These are phyloP conservation scores for Coprinellus micaceus DNA, from an alignment of 768 basidiomycete genomes.

Conservation along the genomic window DNA sequence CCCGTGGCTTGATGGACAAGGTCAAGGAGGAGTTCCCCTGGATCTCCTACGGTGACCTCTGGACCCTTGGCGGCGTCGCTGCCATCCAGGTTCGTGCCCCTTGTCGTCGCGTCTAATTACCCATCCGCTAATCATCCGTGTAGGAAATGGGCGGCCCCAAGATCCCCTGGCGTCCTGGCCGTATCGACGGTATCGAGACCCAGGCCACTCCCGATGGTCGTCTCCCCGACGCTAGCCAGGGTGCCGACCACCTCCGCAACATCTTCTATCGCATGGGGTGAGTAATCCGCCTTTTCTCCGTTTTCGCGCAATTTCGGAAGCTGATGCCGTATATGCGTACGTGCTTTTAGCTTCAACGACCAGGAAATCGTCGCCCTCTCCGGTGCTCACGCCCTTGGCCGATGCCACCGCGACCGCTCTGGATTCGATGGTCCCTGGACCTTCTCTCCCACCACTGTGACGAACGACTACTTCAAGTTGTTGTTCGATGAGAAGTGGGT, in stretches of 20 bases:
- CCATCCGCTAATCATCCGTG: background rate
- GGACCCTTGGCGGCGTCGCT: conserved; percentile 92
- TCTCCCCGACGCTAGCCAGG: conserved; percentile 84
- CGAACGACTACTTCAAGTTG: conserved; percentile 84
- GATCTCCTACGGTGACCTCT: conserved; percentile 95
- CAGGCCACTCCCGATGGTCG: conserved; percentile 84
- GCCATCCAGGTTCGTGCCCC: conserved; percentile 60
- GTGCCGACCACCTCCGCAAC: conserved; percentile 78
- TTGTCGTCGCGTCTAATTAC: background rate
- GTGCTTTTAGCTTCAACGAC: conserved; percentile 70
- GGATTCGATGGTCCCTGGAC: conserved; percentile 94
- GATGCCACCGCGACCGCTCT: conserved; percentile 83
- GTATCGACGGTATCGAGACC: conserved; percentile 78
- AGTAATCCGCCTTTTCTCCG: conserved; percentile 6
- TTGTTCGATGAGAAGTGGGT: conserved; percentile 82
- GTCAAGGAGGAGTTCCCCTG: conserved; percentile 85
- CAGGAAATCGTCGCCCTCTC: conserved; percentile 95
- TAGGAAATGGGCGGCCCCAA: conserved; percentile 91
- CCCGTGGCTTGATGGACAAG: conserved; percentile 79
- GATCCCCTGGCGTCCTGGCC: conserved; percentile 90
- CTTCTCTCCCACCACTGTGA: conserved; percentile 85
- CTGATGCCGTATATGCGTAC: background rate
- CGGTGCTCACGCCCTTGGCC: conserved; percentile 93
- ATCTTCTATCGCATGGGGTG: conserved; percentile 91
- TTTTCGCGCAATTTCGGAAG: background rate